These are phyloP conservation scores for Triticum timopheevii DNA, from an alignment of 176 grass and related monocot genomes.

Conservation along the genomic window DNA sequence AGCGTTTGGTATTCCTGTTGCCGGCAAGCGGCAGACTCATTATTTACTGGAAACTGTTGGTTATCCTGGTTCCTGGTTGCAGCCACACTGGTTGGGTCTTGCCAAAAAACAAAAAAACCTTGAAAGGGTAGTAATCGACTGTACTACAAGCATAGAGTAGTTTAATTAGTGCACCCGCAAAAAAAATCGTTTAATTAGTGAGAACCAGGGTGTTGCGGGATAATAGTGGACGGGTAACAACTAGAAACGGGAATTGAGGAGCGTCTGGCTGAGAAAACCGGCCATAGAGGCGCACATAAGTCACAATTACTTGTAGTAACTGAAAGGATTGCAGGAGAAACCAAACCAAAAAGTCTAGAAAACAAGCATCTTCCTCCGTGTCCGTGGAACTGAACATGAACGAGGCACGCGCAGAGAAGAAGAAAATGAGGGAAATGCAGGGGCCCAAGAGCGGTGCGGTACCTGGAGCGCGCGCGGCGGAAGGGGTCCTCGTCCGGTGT, in stretches of 20 bases:
- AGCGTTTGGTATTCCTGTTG: background rate
- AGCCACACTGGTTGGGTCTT: background rate
- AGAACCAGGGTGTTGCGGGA: background rate
- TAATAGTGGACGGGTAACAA: background rate
- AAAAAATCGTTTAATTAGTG: background rate
- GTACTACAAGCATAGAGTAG: background rate
- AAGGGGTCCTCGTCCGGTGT: background rate
- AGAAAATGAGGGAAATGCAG: background rate
- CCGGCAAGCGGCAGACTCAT: background rate
- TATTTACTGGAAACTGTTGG: background rate
- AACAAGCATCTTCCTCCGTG: background rate
- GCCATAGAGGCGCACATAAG: background rate
- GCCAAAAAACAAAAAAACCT: background rate
- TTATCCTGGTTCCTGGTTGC: background rate
- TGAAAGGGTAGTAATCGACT: background rate
- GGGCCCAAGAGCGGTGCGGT: background rate
- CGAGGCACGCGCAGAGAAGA: background rate
- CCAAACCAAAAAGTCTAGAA: background rate
- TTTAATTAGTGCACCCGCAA: background rate
- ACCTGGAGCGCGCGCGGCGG: conserved; percentile 14
- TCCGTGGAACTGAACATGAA: background rate
- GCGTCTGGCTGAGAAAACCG: background rate
- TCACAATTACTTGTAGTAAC: background rate
- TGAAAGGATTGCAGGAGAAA: background rate
- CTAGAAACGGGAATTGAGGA: background rate